Evolutionary conservation across 768 basidiomycete genomes (phyloP).

Genomic region (Suillus lakei): DNA sequence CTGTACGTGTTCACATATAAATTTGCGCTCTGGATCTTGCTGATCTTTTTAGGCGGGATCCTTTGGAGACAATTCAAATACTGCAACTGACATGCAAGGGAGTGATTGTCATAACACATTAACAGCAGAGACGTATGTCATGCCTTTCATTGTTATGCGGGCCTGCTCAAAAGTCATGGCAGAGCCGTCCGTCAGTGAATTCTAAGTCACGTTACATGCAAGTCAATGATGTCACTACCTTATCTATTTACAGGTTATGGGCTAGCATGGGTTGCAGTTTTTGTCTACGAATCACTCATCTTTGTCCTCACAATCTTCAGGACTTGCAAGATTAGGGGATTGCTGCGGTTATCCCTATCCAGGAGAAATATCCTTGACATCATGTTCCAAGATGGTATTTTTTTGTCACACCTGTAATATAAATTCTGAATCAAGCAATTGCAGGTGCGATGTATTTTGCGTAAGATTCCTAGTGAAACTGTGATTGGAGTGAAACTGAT

Average conservation of each 20-base stretch:
- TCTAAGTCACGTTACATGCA: not conserved
- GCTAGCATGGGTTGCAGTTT: slow-evolving; percentile 55
- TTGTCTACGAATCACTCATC: slow-evolving; percentile 54
- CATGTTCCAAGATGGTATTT: slow-evolving; percentile 55
- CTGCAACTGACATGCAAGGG: slow-evolving; percentile 15
- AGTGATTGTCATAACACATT: slow-evolving; percentile 31
- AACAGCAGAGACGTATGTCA: slow-evolving; percentile 6
- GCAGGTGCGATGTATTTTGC: slow-evolving; percentile 60
- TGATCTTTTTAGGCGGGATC: slow-evolving; percentile 45
- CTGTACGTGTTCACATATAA: slow-evolving; percentile 36
- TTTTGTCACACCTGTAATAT: not conserved
- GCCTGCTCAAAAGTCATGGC: not conserved
- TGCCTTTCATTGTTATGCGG: not conserved
- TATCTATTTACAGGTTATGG: slow-evolving; percentile 28
- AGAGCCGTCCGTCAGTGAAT: not conserved
- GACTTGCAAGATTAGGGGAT: slow-evolving; percentile 42
- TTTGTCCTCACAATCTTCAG: slow-evolving; percentile 52
- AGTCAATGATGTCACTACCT: not conserved
- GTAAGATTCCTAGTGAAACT: slow-evolving; percentile 41
- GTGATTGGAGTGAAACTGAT: not conserved
- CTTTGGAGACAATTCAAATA: slow-evolving; percentile 41
- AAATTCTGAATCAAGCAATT: not conserved
- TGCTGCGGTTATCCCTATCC: slow-evolving; percentile 24
- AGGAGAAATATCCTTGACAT: slow-evolving; percentile 44
- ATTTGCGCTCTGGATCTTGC: not conserved